A percentile compares a stretch with the other conserved stretches of the same genome.
phyloP scores from a whole-genome alignment of 371 early-diverging fungal species.

The Apophysomyces variabilis region DNA sequence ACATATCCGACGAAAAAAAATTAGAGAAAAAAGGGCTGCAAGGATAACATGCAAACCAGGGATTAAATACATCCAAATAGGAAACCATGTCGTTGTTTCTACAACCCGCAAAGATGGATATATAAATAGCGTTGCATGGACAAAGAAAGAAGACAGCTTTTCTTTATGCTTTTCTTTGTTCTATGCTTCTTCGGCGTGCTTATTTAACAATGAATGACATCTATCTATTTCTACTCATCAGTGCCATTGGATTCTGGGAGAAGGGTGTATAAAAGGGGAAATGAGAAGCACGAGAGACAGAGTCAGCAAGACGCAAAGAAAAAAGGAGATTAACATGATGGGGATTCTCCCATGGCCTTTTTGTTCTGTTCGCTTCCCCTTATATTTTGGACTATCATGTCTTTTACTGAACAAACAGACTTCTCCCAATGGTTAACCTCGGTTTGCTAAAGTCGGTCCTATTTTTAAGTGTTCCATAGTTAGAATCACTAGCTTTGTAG shows the following conservation, averaged over 20 bases:
- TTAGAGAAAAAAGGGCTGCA: background rate
- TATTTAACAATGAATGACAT: too few relatives aligned
- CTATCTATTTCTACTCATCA: background rate
- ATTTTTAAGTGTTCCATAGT: too few relatives aligned
- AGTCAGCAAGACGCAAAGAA: background rate
- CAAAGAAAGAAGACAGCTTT: too few relatives aligned
- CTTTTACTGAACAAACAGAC: too few relatives aligned
- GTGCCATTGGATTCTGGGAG: background rate
- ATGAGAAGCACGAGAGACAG: background rate
- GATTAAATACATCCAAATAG: conserved; percentile 3
- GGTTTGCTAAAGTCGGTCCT: too few relatives aligned
- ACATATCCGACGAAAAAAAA: background rate
- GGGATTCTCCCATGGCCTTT: background rate
- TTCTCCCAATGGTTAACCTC: too few relatives aligned
- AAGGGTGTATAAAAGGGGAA: background rate
- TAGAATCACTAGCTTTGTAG: too few relatives aligned
- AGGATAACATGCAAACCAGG: conserved; percentile 2
- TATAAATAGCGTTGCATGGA: too few relatives aligned
- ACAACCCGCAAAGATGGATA: background rate
- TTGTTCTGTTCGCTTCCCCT: conserved; percentile 3
- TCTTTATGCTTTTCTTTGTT: too few relatives aligned
- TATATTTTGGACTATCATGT: background rate
- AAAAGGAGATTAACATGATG: conserved; percentile 1
- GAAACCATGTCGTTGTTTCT: conserved; percentile 4
- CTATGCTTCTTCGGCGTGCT: too few relatives aligned